phyloP scores from a whole-genome alignment of 768 basidiomycete species.

The Lactarius akahatsu region DNA sequence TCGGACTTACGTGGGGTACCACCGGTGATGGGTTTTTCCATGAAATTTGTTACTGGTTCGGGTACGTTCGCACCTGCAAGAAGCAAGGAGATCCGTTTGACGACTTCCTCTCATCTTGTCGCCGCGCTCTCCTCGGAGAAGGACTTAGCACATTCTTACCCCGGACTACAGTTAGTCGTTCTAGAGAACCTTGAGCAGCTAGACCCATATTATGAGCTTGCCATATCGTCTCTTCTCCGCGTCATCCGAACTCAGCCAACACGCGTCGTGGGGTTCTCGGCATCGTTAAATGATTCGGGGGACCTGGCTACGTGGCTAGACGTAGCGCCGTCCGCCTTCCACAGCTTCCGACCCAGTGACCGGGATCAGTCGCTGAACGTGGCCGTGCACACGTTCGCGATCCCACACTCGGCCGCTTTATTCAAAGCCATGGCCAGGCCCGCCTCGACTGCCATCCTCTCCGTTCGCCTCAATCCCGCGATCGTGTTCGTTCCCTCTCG shows the following conservation, averaged over 20 bases:
- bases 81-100: slow-evolving; percentile 52
- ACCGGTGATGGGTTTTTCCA: slow-evolving; percentile 41
- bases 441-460: slow-evolving; percentile 70
- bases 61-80: slow-evolving; percentile 39
- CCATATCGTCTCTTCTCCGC: slow-evolving; percentile 67
- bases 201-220: slow-evolving; percentile 78
- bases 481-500: slow-evolving; percentile 91
- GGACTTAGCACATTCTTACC: slow-evolving; percentile 33
- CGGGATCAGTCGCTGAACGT: slow-evolving; percentile 76
- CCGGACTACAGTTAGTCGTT: slow-evolving; percentile 62
- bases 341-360: slow-evolving; percentile 78
- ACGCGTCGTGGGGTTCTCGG: slow-evolving; percentile 75
- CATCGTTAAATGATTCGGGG: slow-evolving; percentile 75
- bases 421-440: slow-evolving; percentile 94
- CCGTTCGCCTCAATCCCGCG: slow-evolving; percentile 47
- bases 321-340: slow-evolving; percentile 59
- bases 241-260: slow-evolving; percentile 59
- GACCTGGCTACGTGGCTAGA: slow-evolving; percentile 85
- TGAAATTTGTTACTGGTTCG: slow-evolving; percentile 37
- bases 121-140: slow-evolving; percentile 39
- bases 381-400: slow-evolving; percentile 74
- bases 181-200: slow-evolving; percentile 87
- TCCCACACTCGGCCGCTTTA: slow-evolving; percentile 81
- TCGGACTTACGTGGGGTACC: slow-evolving; percentile 51
- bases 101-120: slow-evolving; percentile 55